phyloP scores from a whole-genome alignment of 73 alveolate genomes.

The Symbiodinium natans region DNA sequence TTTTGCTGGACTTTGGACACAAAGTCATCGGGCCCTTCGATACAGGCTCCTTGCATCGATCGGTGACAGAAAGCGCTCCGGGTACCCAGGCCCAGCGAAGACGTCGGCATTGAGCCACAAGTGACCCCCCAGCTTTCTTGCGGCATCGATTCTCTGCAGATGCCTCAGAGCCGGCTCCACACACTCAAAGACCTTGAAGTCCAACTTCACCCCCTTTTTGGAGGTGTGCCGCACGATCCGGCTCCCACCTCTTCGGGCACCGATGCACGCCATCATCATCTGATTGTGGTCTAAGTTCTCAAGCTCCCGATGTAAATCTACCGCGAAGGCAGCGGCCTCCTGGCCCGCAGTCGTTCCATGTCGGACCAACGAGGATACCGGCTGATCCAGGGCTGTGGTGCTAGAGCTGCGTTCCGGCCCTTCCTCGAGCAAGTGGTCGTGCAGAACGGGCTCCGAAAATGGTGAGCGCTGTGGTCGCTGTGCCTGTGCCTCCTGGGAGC shows the following conservation, averaged over 20 bases:
- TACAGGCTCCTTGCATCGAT: conserved; percentile 71
- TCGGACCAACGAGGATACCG: not conserved
- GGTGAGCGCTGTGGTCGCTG: conserved; percentile 60
- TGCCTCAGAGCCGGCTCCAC: conserved; percentile 77
- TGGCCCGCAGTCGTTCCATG: not conserved
- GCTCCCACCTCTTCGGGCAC: conserved; percentile 39
- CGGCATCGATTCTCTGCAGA: conserved; percentile 50
- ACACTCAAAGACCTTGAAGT: conserved; percentile 63
- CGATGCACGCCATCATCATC: conserved; percentile 90
- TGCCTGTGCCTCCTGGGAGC: not conserved
- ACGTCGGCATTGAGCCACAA: conserved; percentile 82
- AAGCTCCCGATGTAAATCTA: conserved; percentile 47
- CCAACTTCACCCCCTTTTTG: conserved; percentile 79
- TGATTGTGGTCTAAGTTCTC: not conserved
- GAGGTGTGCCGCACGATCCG: conserved; percentile 26
- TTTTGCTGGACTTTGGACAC: too few species aligned
- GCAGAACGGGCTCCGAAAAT: conserved; percentile 75
- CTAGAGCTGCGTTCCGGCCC: not conserved
- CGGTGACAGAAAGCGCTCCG: conserved; percentile 85
- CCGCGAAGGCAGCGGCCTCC: conserved; percentile 78
- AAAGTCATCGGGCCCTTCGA: not conserved
- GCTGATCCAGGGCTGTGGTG: not conserved
- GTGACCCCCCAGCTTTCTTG: conserved; percentile 52
- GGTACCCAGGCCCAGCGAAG: conserved; percentile 90
- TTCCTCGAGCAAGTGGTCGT: not conserved